Evolutionary conservation across 2,329 filamentous ascomycete genomes (phyloP).

Genomic region (Pseudopithomyces chartarum): DNA sequence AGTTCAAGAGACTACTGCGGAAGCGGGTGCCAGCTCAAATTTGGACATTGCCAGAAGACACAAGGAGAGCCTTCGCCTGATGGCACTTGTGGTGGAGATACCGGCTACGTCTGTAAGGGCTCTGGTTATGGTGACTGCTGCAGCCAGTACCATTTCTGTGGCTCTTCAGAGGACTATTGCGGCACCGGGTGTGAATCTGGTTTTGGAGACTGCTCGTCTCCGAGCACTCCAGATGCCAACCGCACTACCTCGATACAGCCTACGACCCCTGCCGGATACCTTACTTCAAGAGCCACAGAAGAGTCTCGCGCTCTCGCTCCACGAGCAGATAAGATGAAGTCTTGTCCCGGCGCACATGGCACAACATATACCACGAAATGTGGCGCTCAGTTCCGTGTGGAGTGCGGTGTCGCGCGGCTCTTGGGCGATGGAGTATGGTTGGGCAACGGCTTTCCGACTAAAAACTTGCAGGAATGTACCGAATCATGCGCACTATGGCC

Average conservation of each 20-base stretch:
- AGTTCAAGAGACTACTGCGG: slow-evolving; percentile 25
- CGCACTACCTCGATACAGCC: background rate
- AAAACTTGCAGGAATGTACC: too few relatives aligned
- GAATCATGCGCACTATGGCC: too few relatives aligned
- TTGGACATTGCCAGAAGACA: slow-evolving; percentile 25
- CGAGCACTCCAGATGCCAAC: background rate
- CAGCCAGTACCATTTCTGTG: slow-evolving; percentile 21
- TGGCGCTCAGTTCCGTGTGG: slow-evolving; percentile 19
- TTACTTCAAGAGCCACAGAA: background rate
- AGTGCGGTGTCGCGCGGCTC: slow-evolving; percentile 14
- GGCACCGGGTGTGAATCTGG: slow-evolving; percentile 13
- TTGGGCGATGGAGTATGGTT: background rate
- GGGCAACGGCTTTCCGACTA: too few relatives aligned
- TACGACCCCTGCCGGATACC: background rate
- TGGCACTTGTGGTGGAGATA: slow-evolving; percentile 24
- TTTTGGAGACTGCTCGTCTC: slow-evolving; percentile 15
- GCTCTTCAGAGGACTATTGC: slow-evolving; percentile 20
- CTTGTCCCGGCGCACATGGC: background rate
- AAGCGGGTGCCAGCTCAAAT: slow-evolving; percentile 24
- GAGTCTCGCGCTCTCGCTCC: background rate
- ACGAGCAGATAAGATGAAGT: background rate
- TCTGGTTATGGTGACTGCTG: slow-evolving; percentile 28
- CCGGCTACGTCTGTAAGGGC: slow-evolving; percentile 27
- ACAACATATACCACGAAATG: slow-evolving; percentile 12
- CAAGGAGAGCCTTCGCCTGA: slow-evolving; percentile 20